Evolutionary conservation across 1,139 yeast genomes (phyloP), one percentile per base, ranked within the genome.

Genomic region (Kurtzmaniella natalensis): DNA sequence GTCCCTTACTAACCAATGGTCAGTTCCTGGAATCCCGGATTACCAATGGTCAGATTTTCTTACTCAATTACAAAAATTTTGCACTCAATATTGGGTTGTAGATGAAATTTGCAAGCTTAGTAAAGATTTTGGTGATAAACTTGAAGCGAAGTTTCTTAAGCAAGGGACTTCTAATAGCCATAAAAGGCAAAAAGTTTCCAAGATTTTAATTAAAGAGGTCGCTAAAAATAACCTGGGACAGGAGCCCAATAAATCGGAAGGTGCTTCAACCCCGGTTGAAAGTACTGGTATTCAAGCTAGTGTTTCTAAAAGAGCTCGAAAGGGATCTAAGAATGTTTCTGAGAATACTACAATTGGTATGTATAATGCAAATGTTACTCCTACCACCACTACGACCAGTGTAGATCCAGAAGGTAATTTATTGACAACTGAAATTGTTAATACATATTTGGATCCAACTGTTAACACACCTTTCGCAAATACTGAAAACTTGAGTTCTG

Each of bases 11-110:
- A 19, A 31, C 10, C 14, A 24, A 14, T 19, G 27, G 23, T 22
- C 15, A n/a, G 11, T 31, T n/a, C 6, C n/a, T n/a, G 24, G 14
- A 9, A 13, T 25, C 8, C 16, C 22, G 10, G 18, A 14, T 10
- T 31, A 25, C 23, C 42, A 41, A 16, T 39, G 52, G 25, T 51
- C 50, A 27, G 53, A 48, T 19, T 53, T 46, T 35, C 41, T 59
- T 31, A 25, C 15, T 3, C 48, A 43, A 19, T 43, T 59, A 25
- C 53, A 54, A 16, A 43, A 48, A 25, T 55, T 51, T 40, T 35
- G 51, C 6, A 35, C 41, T 5, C 46, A 50, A n/a, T 58, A 61
- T 60, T 53, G 55, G 53, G 48, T 56, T 18, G 58, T 58, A 10
- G 63, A 57, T 30, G 64, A 58, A 35, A 49, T 57, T 31, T 49